Base-by-base conservation (phyloP, 257 asterid species). In the Gentiana straminea region DNA sequence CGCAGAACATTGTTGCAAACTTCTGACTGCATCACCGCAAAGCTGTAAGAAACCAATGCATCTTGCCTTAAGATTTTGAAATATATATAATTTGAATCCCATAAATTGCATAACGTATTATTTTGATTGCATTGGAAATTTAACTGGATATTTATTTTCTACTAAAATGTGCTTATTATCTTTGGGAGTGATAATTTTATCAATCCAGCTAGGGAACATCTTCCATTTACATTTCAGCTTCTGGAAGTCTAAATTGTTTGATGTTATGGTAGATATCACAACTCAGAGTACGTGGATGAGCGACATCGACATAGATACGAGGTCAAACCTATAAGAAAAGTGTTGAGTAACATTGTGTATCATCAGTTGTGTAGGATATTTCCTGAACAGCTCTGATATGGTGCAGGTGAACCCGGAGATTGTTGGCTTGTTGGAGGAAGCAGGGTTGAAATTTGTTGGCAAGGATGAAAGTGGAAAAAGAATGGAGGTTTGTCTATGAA, bases 251-350 rank as follows among this genome's bases (percentile, higher is more conserved):
- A 43, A 75, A 52, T 57, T 51, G 49, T 33, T 47, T 75, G 8
- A 44, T 55, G 46, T 63, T 54, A 36, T 59, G 55, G 60, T 63
- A 89, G 95, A 78, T 89, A 89, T 72, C 86, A 72, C 43, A 80
- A 67, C 68, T 67, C 86, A 13, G 75, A 86, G 24, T 71, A 80
- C 60, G 88, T 89, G 67, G 90, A 89, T 73, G 95, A 86, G 70
- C 76, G 97, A 8, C 97, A 89, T 69, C 80, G 97, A 52, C 97
- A 89, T 75, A 82, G 95, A 84, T 86, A 89, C 13, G 97, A 89
- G 97, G 97, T 89, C 62, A 63, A 66, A 63, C 39, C 33, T 33
- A 52, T n/a, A n/a, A 4, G 49, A 35, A 49, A 41, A 60, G 41
- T 60, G 10, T 57, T 4, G 53, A 11, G 64, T 56, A 32, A 49